phyloP scores from a whole-genome alignment of 345 rosid genomes.

The Linum tenue region DNA sequence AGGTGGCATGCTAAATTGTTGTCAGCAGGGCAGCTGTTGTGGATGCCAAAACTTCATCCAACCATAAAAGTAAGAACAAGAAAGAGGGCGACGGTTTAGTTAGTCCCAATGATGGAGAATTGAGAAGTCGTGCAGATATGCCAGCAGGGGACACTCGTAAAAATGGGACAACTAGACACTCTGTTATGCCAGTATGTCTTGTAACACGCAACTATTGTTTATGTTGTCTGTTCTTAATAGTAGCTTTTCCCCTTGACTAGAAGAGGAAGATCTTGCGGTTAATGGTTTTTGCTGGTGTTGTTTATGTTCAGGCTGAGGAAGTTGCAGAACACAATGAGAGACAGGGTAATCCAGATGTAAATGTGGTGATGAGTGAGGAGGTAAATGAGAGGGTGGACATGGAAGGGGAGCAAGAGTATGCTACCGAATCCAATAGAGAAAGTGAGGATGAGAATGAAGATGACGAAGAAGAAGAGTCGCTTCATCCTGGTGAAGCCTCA shows the following conservation, averaged over 20 bases:
- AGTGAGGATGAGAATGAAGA: not conserved
- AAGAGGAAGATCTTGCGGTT: not conserved
- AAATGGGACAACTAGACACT: constrained; percentile 42
- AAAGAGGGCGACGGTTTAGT: constrained; percentile 22
- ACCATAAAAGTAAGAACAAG: constrained; percentile 21
- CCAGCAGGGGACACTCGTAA: constrained; percentile 38
- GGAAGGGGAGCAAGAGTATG: not conserved
- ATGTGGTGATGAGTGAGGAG: not conserved
- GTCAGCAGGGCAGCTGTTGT: constrained; percentile 36
- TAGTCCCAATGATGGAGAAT: constrained; percentile 29
- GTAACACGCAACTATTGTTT: not conserved
- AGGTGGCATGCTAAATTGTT: constrained; percentile 4
- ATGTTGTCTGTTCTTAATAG: not conserved
- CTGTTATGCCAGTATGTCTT: not conserved
- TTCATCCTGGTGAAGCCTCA: constrained; percentile 25
- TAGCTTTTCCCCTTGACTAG: not conserved
- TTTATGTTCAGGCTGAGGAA: not conserved
- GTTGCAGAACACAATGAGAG: not conserved
- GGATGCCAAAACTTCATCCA: constrained; percentile 18
- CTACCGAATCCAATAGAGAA: not conserved
- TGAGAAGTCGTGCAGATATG: constrained; percentile 22
- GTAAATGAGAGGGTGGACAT: not conserved
- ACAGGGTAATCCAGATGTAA: not conserved
- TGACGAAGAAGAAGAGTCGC: not conserved
- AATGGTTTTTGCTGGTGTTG: not conserved